phyloP scores from a whole-genome alignment of 192 early-diverging fungal genomes.

The Entophlyctis helioformis region DNA sequence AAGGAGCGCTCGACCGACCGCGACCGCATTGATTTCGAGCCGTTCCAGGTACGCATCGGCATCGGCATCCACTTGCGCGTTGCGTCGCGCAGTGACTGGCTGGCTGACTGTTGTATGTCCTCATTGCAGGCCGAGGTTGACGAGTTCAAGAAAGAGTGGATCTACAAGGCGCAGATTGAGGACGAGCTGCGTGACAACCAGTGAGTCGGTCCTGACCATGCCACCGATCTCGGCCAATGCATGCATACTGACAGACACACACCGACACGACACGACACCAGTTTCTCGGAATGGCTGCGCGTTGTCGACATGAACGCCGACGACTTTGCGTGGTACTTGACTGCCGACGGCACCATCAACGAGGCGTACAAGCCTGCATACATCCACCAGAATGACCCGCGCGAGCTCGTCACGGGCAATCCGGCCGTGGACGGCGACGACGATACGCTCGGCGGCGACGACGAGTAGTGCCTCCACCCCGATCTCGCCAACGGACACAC shows the following conservation, averaged over 20 bases:
- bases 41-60: conserved; percentile 13
- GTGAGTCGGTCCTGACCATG: conserved; percentile 25
- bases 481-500: no score
- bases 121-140: conserved; percentile 51
- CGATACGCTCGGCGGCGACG: conserved; percentile 10
- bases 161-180: conserved; percentile 67
- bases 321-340: conserved; percentile 51
- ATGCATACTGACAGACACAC: not conserved
- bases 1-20: no score
- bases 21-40: conserved; percentile 13
- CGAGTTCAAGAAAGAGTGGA: conserved; percentile 77
- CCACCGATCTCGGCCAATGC: not conserved
- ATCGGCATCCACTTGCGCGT: conserved; percentile 24
- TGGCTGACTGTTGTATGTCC: conserved; percentile 1
- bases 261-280: not conserved
- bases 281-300: conserved; percentile 52
- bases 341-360: conserved; percentile 42
- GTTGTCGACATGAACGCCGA: conserved; percentile 41
- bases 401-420: no score
- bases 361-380: conserved; percentile 25
- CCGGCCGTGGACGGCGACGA: conserved; percentile 6
- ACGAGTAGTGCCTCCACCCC: no score
- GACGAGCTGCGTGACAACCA: conserved; percentile 55
- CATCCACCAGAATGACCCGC: conserved; percentile 4
- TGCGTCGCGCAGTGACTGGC: conserved; percentile 6